A percentile compares a stretch with the other conserved stretches of the same genome.
phyloP scores from a whole-genome alignment of 768 basidiomycete species.

The Xerocomellus dryophilus region DNA sequence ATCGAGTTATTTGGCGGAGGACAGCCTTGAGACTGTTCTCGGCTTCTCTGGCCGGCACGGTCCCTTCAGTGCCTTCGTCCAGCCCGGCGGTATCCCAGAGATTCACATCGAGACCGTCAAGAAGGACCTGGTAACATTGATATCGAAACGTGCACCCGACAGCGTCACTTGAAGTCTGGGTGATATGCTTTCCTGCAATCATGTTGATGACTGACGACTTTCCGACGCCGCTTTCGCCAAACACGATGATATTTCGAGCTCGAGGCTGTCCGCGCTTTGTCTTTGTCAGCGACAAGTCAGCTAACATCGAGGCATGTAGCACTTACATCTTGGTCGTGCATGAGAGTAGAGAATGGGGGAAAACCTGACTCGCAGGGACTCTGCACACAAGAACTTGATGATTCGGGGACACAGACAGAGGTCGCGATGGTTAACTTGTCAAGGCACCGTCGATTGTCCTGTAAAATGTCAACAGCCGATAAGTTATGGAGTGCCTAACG shows the following conservation, averaged over 20 bases:
- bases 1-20: conserved; percentile 29
- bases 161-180: conserved; percentile 30
- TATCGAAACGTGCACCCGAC: conserved; percentile 35
- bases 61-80: conserved; percentile 30
- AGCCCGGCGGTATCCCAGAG: conserved; percentile 36
- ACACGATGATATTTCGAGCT: conserved; percentile 37
- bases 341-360: conserved; percentile 3
- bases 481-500: neutral
- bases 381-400: conserved; percentile 1
- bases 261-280: conserved; percentile 5
- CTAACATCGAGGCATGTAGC: neutral
- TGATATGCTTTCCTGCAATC: conserved; percentile 27
- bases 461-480: neutral
- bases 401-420: neutral
- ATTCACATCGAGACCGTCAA: conserved; percentile 19
- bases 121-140: conserved; percentile 20
- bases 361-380: conserved; percentile 12
- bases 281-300: conserved; percentile 1
- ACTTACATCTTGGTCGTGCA: conserved; percentile 13
- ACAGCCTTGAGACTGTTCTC: conserved; percentile 31
- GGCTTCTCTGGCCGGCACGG: conserved; percentile 24
- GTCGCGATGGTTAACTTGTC: conserved; percentile 11
- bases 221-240: conserved; percentile 40
- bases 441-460: conserved; percentile 12
- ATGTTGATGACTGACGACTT: conserved; percentile 45